These are phyloP conservation scores for Hypoxylon lenormandii DNA, from an alignment of 495 filamentous ascomycete genomes.

Conservation along the genomic window DNA sequence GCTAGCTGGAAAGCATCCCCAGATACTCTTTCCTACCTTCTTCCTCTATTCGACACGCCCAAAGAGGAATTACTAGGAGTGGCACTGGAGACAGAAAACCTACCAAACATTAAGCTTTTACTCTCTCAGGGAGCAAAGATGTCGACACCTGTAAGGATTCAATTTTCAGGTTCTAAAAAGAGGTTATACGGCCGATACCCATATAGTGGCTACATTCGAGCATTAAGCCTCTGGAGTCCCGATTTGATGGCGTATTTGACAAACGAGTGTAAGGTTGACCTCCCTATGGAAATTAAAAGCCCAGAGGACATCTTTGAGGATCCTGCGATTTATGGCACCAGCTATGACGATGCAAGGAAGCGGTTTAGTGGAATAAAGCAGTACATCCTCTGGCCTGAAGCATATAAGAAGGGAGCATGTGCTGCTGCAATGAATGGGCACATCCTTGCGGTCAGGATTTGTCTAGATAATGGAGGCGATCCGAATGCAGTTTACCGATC, in stretches of 20 bases:
- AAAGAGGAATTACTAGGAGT: not conserved
- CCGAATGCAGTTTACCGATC: conserved; percentile 4
- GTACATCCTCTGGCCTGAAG: conserved; percentile 21
- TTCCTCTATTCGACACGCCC: not conserved
- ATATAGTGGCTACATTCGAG: conserved; percentile 7
- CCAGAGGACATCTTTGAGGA: not conserved
- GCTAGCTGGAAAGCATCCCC: conserved; percentile 20
- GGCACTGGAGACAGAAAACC: conserved; percentile 14
- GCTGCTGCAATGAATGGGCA: not conserved
- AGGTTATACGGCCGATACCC: too few relatives aligned
- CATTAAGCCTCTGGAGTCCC: conserved; percentile 26
- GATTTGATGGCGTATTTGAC: conserved; percentile 7
- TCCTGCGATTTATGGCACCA: not conserved
- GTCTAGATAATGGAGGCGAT: conserved; percentile 32
- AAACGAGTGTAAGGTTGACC: conserved; percentile 14
- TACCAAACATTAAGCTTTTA: conserved; percentile 26
- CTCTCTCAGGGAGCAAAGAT: conserved; percentile 17
- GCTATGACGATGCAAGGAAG: conserved; percentile 13
- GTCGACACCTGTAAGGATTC: too few relatives aligned
- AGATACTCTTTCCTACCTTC: conserved; percentile 1
- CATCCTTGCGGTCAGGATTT: conserved; percentile 1
- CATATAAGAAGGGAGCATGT: not conserved
- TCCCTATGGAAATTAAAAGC: not conserved
- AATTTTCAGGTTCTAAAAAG: not conserved
- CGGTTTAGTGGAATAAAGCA: conserved; percentile 25